Evolutionary conservation across 2,329 filamentous ascomycete genomes (phyloP).

Genomic region (Didymella pomorum): DNA sequence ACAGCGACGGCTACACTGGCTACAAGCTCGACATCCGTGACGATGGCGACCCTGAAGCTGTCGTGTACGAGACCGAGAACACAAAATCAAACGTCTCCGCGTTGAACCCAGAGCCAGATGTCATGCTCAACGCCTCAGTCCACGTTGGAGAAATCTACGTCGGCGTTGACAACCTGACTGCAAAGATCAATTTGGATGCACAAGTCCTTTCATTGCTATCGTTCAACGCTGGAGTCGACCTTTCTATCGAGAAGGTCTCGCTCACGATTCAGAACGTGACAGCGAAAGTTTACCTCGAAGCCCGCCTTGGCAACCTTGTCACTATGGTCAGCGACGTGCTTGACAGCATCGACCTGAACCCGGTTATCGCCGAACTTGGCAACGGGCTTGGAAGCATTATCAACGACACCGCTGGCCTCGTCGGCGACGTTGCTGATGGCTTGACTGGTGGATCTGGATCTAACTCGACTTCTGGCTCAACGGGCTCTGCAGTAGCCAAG

Average conservation of each 20-base stretch:
- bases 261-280: constrained; percentile 66
- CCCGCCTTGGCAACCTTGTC: constrained; percentile 67
- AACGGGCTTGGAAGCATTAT: constrained; percentile 59
- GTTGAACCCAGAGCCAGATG: constrained; percentile 61
- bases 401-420: constrained; percentile 47
- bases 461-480: constrained; percentile 16
- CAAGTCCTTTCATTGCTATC: constrained; percentile 66
- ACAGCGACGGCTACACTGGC: constrained; percentile 62
- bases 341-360: constrained; percentile 67
- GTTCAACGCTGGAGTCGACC: constrained; percentile 69
- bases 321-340: constrained; percentile 67
- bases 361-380: constrained; percentile 64
- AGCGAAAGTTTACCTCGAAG: constrained; percentile 67
- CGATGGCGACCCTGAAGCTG: constrained; percentile 60
- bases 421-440: constrained; percentile 36
- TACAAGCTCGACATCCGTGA: constrained; percentile 60
- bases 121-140: constrained; percentile 67
- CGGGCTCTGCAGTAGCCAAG: constrained; percentile 33
- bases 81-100: constrained; percentile 55
- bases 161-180: constrained; percentile 66
- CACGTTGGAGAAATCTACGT: constrained; percentile 67
- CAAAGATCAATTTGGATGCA: constrained; percentile 67
- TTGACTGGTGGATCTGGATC: constrained; percentile 14
- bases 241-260: constrained; percentile 64
- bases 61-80: constrained; percentile 63